These are phyloP conservation scores for Dactylellina leptospora DNA, from an alignment of 2,329 filamentous ascomycete species.

Conservation along the genomic window DNA sequence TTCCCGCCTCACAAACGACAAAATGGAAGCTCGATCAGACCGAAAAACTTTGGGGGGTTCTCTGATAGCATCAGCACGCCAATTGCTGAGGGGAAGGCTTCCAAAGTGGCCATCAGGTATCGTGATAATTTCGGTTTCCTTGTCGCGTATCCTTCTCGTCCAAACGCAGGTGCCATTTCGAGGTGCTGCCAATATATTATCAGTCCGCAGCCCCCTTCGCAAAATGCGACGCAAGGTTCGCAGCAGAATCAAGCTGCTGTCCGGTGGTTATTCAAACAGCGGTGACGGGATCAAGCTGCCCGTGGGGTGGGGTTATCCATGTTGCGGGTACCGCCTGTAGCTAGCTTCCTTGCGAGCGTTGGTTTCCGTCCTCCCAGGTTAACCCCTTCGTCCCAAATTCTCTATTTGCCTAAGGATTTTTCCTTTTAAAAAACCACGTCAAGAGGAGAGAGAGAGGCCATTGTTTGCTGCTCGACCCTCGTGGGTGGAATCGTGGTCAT, in stretches of 20 bases:
- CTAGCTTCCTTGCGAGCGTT: conserved; percentile 39
- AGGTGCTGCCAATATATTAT: too few species aligned
- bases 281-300: conserved; percentile 49
- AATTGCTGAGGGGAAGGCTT: conserved; percentile 30
- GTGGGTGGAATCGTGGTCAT: conserved; percentile 38
- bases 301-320: conserved; percentile 52
- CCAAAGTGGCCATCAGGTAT: conserved; percentile 22
- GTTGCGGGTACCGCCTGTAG: conserved; percentile 48
- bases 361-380: conserved; percentile 47
- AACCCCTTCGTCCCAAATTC: conserved; percentile 33
- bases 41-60: conserved; percentile 32
- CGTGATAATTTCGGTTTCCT: conserved; percentile 7
- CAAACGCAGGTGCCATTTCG: conserved; percentile 17
- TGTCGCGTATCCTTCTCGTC: conserved; percentile 1
- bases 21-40: conserved; percentile 42
- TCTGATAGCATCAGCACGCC: not conserved
- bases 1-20: conserved; percentile 29
- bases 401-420: not conserved
- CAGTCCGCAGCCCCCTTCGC: conserved; percentile 12
- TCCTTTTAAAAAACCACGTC: not conserved
- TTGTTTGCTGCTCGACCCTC: conserved; percentile 17
- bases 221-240: conserved; percentile 43
- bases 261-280: conserved; percentile 28
- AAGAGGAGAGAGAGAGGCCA: not conserved
- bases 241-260: conserved; percentile 25